Base-by-base conservation (phyloP, 202 grass and related monocot species). In the Miscanthus sacchariflorus region DNA sequence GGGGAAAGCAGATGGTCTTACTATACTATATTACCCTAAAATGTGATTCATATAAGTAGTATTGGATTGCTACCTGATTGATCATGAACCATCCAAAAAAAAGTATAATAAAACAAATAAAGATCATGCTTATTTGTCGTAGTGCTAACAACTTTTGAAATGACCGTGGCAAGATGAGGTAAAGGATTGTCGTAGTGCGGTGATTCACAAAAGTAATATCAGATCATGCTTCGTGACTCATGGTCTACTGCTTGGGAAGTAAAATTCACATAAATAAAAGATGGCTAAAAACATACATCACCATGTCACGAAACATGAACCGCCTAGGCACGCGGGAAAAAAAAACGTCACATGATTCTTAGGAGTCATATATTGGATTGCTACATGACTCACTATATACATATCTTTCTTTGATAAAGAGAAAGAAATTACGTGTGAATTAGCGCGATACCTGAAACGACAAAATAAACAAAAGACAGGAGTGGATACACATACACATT, bases 391-490 rank as follows among this genome's bases (percentile, higher is more conserved):
- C 59, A 28, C 12, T 1, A 18, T 1, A 17, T 50, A 18, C 6
- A 18, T 49, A 30, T 65, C 7, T 11, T 44, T 27, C 14, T 65
- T 56, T 3, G 1, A 8, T 10, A 12, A n/a, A 52, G 21, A 67
- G 9, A 76, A 15, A 1, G 0, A 67, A 65, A 67, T 24, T 66
- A 3, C 18, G 10, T 38, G 25, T 49, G 50, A 67, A 84, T 65
- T n/a, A 9, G 58, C 58, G 3, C 24, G 25, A 18, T 19, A 11
- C 14, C 45, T 21, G 9, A 33, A 35, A 5, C 24, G 18, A 75
- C 70, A 84, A 66, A 50, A 74, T 69, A 4, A 80, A 28, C n/a
- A 21, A 39, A 21, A 39, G 19, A 78, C 21, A 81, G 12, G 14
- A 27, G 18, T 59, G 19, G 54, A 59, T 59, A 59, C 2, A 59